phyloP scores from a whole-genome alignment of 176 grass and related monocot species.

The Chloris gayana region DNA sequence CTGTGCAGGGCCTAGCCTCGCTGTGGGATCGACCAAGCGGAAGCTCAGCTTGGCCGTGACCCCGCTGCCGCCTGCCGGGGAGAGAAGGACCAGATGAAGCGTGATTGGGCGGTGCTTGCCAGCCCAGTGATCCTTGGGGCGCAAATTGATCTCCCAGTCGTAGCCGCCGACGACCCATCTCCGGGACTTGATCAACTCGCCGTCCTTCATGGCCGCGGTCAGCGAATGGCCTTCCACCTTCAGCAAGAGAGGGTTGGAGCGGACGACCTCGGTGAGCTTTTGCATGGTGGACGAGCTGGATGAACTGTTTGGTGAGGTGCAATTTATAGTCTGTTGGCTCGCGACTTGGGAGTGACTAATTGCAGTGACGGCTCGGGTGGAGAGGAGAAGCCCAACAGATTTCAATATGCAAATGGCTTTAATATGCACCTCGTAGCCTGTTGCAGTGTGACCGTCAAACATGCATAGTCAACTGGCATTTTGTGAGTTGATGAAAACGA shows the following conservation, averaged over 20 bases:
- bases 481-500: no score
- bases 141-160: neutral
- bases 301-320: no score
- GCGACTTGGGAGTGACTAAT: no score
- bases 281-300: neutral
- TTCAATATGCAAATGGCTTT: no score
- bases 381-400: no score
- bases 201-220: neutral
- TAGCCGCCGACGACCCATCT: neutral
- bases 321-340: no score
- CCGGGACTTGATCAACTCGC: neutral
- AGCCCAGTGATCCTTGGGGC: slow-evolving; percentile 1
- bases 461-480: no score
- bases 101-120: neutral
- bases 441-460: no score
- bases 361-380: no score
- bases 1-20: neutral
- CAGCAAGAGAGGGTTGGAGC: neutral
- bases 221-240: slow-evolving; percentile 24
- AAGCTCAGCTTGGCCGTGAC: slow-evolving; percentile 27
- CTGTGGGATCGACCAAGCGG: neutral
- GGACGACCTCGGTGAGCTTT: neutral
- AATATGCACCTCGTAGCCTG: no score
- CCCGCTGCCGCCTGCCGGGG: neutral
- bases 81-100: neutral